Conservation (phyloP, 2,329 filamentous ascomycete genomes). For the Aspergillus pseudoviridinutans region DNA sequence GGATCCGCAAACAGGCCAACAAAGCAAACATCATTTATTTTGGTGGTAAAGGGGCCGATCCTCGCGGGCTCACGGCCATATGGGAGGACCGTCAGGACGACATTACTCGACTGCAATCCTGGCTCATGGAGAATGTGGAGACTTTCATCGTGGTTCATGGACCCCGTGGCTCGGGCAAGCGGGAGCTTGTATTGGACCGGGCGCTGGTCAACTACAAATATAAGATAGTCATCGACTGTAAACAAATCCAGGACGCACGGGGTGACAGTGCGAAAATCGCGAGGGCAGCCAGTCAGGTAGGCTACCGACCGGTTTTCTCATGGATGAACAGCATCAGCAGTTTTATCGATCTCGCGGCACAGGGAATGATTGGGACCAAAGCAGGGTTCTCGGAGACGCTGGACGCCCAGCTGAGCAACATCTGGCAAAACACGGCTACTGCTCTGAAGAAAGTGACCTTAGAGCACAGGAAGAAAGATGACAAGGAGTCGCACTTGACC, state of each 20-base stretch:
- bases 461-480: conserved; percentile 63
- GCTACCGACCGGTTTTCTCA: conserved; percentile 89
- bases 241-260: conserved; percentile 83
- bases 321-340: conserved; percentile 96
- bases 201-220: conserved; percentile 71
- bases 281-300: conserved; percentile 75
- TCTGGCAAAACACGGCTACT: conserved; percentile 75
- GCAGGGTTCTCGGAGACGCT: conserved; percentile 90
- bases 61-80: conserved; percentile 70
- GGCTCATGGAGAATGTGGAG: conserved; percentile 82
- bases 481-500: conserved; percentile 66
- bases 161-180: conserved; percentile 85
- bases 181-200: conserved; percentile 80
- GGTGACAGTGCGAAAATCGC: conserved; percentile 84
- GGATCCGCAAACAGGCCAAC: conserved; percentile 66
- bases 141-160: conserved; percentile 95
- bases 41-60: conserved; percentile 50
- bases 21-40: conserved; percentile 45
- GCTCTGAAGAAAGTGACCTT: conserved; percentile 77
- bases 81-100: conserved; percentile 83
- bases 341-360: conserved; percentile 85
- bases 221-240: conserved; percentile 86
- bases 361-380: conserved; percentile 90
- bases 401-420: conserved; percentile 84
- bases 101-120: conserved; percentile 76